Conservation (phyloP, 2,329 filamentous ascomycete genomes). For the Teratosphaeria epicoccoides region DNA sequence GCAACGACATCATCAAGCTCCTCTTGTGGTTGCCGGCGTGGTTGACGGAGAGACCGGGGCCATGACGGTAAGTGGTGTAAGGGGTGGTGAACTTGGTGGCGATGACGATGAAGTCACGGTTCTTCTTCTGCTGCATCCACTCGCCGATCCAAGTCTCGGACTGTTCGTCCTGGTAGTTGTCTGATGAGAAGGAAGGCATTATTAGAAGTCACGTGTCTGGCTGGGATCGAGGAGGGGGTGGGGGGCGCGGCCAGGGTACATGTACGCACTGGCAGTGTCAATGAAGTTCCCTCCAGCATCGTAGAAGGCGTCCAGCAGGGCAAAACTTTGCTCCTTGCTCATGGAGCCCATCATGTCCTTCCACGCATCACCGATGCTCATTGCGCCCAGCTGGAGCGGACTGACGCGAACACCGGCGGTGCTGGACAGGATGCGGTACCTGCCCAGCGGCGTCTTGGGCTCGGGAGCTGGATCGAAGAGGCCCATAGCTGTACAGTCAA, state of each 20-base stretch:
- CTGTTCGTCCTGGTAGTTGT: conserved; percentile 32
- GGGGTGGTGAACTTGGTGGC: conserved; percentile 30
- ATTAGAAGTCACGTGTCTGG: neutral
- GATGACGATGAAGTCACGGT: conserved; percentile 32
- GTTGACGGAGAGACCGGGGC: conserved; percentile 51
- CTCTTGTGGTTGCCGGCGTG: conserved; percentile 51
- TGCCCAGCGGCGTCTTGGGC: conserved; percentile 46
- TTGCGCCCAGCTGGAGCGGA: conserved; percentile 45
- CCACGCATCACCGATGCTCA: conserved; percentile 55
- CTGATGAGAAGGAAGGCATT: conserved; percentile 4
- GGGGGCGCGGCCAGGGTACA: too few species aligned
- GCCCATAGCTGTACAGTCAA: too few species aligned
- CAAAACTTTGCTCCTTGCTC: conserved; percentile 27
- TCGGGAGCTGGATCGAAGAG: conserved; percentile 25
- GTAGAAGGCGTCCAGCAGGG: conserved; percentile 26
- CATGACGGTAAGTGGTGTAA: conserved; percentile 17
- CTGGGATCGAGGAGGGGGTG: neutral
- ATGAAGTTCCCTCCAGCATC: conserved; percentile 29
- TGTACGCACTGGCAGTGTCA: conserved; percentile 11
- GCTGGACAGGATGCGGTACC: conserved; percentile 42
- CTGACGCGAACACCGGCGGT: conserved; percentile 39
- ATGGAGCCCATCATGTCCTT: conserved; percentile 52
- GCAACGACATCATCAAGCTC: conserved; percentile 44
- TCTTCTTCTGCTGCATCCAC: conserved; percentile 31
- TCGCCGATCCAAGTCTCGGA: conserved; percentile 35